Evolutionary conservation across 768 basidiomycete genomes (phyloP), one percentile per base, ranked within the genome.

Genomic region (Suillus alpinus): DNA sequence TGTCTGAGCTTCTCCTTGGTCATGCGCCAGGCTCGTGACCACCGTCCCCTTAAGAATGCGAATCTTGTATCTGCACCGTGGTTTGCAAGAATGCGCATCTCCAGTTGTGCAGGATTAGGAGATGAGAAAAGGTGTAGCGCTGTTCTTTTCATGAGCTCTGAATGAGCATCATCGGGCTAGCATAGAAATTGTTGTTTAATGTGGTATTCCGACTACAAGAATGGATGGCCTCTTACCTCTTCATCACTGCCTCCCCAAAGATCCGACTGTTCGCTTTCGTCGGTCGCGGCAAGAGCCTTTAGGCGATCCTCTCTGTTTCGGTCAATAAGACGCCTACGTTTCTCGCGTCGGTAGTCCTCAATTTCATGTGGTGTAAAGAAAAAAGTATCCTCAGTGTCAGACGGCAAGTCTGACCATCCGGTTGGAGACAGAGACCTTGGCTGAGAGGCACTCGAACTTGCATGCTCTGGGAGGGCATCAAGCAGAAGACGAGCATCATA

Each of bases 41-140:
- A 94, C 26, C 91, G 77, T 2, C 94, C 94, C 37, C 86, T 81
- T 49, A 96, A 72, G 71, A 95, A 95, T 1, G 87, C 84, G 68
- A 97, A 95, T 6, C 91, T 82, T 49, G 78, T 76, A 70, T 96
- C 93, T 13, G 79, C 76, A 0, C 92, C 89, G 67, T 95, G 84
- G 66, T 96, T 94, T 10, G 94, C 88, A 16, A 96, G 77, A 66
- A 97, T 94, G 6, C 94, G 84, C 81, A 94, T 86, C 71, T 95
- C 93, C 26, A 96, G 80, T 63, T 94, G 86, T 0, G 87, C 84
- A 16, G 91, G 83, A 67, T 95, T 94, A 1, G 88, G 85, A 1
- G 93, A 89, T 7, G 84, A 74, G 29, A 81, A 68, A 36, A 95
- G 73, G 62, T 93, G 90, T 13, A 69, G 64, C 0, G 91, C 91